Base-by-base conservation (phyloP, 2,329 filamentous ascomycete species). In the Ceratocystis harringtonii region DNA sequence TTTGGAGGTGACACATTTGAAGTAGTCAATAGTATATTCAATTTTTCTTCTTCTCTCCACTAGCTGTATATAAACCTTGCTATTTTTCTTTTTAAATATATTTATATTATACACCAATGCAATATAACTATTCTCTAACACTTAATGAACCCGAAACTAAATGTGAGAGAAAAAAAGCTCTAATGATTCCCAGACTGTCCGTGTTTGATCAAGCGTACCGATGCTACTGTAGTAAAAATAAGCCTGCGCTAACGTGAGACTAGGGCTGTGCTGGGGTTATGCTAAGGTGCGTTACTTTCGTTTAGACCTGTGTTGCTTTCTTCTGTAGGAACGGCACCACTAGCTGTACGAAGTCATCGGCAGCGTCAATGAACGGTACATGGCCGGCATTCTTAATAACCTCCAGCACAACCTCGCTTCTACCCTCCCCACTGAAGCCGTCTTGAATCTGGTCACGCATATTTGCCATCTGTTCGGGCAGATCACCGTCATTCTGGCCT, bases 401-500 rank as follows among this genome's bases (percentile, higher is more conserved):
- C 43, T 72, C 71, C 1, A 77, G 70, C 28, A 72, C 70, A n/a
- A 76, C 71, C 6, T 65, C 69, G 2, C 64, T 65, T 66, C 70
- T 74, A 1, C 71, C 70, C 8, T 67, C 70, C 0, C 62, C 69
- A 5, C 67, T 66, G 25, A 76, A 72, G 0, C 75, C 72, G 12
- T 69, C 63, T 61, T 77, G 72, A 25, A 78, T 71, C 52, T 71
- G 70, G 8, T 70, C 69, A 17, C 74, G 70, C 72, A 78, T 75
- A 7, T 71, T 71, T 28, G 71, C 67, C 77, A 79, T 78, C 17
- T 71, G 71, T 63, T 71, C 66, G 0, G 75, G 75, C 22, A 78
- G 68, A 65, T 78, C 75, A 6, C 74, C 75, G 67, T 78, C 77
- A 41, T 76, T 75, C 66, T 78, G 75, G 0, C 77, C 75, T 0